Evolutionary conservation across 2,329 filamentous ascomycete genomes (phyloP).

Genomic region (Penicillium sclerotiorum): DNA sequence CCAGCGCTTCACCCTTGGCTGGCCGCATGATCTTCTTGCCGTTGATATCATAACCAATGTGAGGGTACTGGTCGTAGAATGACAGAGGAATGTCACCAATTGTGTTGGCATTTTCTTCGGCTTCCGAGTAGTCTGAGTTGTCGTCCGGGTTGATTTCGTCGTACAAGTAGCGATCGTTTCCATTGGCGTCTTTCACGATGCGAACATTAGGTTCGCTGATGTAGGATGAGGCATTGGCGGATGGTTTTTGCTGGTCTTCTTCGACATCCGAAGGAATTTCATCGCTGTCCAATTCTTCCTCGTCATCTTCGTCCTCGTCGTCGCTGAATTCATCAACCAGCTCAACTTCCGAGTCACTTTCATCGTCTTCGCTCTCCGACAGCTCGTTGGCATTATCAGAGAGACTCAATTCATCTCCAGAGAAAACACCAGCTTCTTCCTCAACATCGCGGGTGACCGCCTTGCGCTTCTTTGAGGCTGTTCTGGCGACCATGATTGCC

Average conservation of each 20-base stretch:
- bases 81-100: constrained; percentile 92
- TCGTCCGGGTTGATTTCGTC: constrained; percentile 92
- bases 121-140: constrained; percentile 92
- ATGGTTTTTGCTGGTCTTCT: constrained; percentile 41
- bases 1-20: constrained; percentile 88
- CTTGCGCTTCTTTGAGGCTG: constrained; percentile 65
- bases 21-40: constrained; percentile 97
- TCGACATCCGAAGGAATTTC: constrained; percentile 53
- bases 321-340: constrained; percentile 58
- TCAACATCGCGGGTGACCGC: constrained; percentile 59
- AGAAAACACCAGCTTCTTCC: constrained; percentile 53
- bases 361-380: constrained; percentile 39
- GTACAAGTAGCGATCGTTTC: constrained; percentile 87
- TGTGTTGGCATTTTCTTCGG: constrained; percentile 77
- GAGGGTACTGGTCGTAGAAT: constrained; percentile 96
- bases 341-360: constrained; percentile 53
- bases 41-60: constrained; percentile 98
- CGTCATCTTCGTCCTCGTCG: constrained; percentile 49
- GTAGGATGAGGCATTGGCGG: constrained; percentile 22
- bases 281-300: constrained; percentile 54
- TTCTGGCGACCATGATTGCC: constrained; percentile 38
- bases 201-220: constrained; percentile 55
- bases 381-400: constrained; percentile 46
- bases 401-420: constrained; percentile 62
- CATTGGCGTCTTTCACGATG: constrained; percentile 80